Percentiles rank a stretch among this genome's conserved stretches.
Conservation (phyloP, 371 early-diverging fungal genomes). For the Rhizomucor miehei region DNA sequence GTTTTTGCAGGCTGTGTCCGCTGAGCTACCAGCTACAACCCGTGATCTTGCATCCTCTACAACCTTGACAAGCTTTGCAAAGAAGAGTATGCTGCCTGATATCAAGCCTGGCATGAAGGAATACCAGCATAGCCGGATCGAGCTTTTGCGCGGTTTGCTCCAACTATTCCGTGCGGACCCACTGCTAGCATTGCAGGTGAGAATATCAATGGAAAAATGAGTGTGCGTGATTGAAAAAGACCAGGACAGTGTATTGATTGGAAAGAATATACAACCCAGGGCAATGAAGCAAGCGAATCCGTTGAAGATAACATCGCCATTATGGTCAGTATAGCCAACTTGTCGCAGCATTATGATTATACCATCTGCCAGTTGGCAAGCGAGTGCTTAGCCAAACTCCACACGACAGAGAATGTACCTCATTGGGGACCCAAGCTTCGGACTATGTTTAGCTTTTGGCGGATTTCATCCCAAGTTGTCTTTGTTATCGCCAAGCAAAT, state of each 20-base stretch:
- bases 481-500: conserved; percentile 43
- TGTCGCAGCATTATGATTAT: conserved; percentile 57
- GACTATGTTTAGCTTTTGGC: conserved; percentile 64
- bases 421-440: conserved; percentile 56
- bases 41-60: background rate
- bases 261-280: no score
- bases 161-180: conserved; percentile 69
- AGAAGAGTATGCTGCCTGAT: no score
- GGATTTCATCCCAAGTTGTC: conserved; percentile 52
- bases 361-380: conserved; percentile 64
- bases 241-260: no score
- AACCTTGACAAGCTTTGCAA: background rate
- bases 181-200: conserved; percentile 60
- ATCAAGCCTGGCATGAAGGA: background rate
- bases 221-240: no score
- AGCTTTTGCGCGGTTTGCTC: conserved; percentile 65
- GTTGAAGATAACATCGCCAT: conserved; percentile 62
- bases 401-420: conserved; percentile 44
- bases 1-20: conserved; percentile 50
- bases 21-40: conserved; percentile 10
- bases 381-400: conserved; percentile 64
- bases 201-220: no score
- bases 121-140: conserved; percentile 28
- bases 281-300: conserved; percentile 20
- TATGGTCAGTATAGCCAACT: conserved; percentile 60